phyloP scores from a whole-genome alignment of 2,329 filamentous ascomycete species.

The Meredithiella fracta region DNA sequence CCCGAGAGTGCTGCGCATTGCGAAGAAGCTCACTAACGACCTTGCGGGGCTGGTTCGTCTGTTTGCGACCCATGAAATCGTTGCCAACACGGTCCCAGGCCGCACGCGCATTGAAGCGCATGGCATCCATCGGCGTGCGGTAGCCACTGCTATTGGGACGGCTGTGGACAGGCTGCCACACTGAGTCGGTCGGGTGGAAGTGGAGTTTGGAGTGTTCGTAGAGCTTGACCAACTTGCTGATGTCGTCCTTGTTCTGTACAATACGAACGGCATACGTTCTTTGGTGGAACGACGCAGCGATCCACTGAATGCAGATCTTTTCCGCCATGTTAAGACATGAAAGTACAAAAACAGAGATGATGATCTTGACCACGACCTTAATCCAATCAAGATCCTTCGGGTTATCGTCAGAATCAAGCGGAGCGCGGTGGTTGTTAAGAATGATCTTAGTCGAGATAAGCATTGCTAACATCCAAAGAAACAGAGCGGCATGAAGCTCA shows the following conservation, averaged over 20 bases:
- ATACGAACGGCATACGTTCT: slow-evolving; percentile 84
- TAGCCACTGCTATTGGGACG: slow-evolving; percentile 35
- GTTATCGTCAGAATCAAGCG: slow-evolving; percentile 24
- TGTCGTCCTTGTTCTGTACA: slow-evolving; percentile 82
- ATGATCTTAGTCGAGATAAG: slow-evolving; percentile 75
- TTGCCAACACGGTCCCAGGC: slow-evolving; percentile 70
- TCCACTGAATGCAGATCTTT: slow-evolving; percentile 88
- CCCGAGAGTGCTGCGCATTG: slow-evolving; percentile 58
- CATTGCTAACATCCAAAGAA: slow-evolving; percentile 82
- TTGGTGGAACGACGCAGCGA: slow-evolving; percentile 82
- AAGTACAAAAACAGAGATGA: slow-evolving; percentile 70
- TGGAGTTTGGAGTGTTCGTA: slow-evolving; percentile 64
- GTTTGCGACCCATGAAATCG: slow-evolving; percentile 68
- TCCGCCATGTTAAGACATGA: slow-evolving; percentile 68
- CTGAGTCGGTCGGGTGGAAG: slow-evolving; percentile 35
- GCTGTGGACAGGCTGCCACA: slow-evolving; percentile 28
- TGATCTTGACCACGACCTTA: slow-evolving; percentile 63
- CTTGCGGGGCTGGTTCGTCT: slow-evolving; percentile 62
- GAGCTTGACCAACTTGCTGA: slow-evolving; percentile 39
- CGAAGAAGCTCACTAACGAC: slow-evolving; percentile 65
- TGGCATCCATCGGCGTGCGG: slow-evolving; percentile 56
- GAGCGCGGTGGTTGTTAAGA: slow-evolving; percentile 34
- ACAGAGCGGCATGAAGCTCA: slow-evolving; percentile 70
- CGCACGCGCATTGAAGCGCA: slow-evolving; percentile 59
- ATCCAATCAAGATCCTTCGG: slow-evolving; percentile 50